A percentile compares a stretch with the other conserved stretches of the same genome.
Conservation (phyloP, 176 grass and related monocot genomes). For the Hordeum vulgare region MorexV3_pseudomolecules_assembly NC_058519.1:38274721-38275220, state of each 20-base stretch:
- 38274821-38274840: slow-evolving; percentile 8
- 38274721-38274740: slow-evolving; percentile 67
- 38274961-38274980: no score
- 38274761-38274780: slow-evolving; percentile 41
- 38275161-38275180: background rate
- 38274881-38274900: background rate
- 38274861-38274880: background rate
- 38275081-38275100: background rate
- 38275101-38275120: background rate
- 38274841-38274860: background rate
- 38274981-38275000: no score
- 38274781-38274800: slow-evolving; percentile 37
- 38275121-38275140: background rate
- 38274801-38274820: slow-evolving; percentile 12
- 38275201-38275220: background rate
- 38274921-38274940: background rate
- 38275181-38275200: background rate
- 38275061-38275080: no score
- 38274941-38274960: background rate
- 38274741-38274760: slow-evolving; percentile 82
- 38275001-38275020: no score
- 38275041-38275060: no score
- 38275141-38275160: background rate
- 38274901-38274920: background rate
- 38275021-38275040: no score